phyloP scores from a whole-genome alignment of 306 rosid species.

The Carpinus fangiana region DNA sequence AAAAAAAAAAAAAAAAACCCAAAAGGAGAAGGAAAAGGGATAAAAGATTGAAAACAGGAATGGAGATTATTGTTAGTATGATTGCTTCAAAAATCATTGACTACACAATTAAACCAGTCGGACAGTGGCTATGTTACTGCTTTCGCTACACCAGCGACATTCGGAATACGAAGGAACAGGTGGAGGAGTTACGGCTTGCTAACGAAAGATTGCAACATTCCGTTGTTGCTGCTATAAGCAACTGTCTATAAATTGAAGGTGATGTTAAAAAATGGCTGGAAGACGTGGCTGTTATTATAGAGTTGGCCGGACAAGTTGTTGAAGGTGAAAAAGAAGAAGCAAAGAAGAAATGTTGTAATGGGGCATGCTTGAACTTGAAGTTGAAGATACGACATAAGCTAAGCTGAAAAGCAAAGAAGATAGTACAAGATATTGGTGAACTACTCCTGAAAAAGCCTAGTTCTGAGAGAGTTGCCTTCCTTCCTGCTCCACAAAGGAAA shows the following conservation, averaged over 20 bases:
- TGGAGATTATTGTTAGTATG: background rate
- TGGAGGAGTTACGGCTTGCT: background rate
- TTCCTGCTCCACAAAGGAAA: background rate
- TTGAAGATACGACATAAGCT: background rate
- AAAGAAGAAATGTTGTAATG: background rate
- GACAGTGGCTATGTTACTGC: conserved; percentile 1
- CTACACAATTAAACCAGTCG: background rate
- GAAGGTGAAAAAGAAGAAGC: background rate
- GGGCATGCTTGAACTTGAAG: conserved; percentile 16
- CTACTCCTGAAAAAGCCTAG: background rate
- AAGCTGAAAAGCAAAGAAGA: conserved; percentile 20
- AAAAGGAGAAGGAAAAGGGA: no score
- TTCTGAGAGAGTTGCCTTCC: background rate
- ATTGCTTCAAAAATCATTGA: background rate
- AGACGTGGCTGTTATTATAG: background rate
- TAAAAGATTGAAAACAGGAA: background rate
- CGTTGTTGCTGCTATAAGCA: background rate
- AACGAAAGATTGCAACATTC: background rate
- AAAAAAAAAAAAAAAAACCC: no score
- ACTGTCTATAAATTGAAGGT: background rate
- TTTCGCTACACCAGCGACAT: background rate
- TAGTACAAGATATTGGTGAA: background rate
- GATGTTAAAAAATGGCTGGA: conserved; percentile 2
- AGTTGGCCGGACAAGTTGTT: background rate
- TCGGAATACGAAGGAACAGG: background rate